phyloP scores from a whole-genome alignment of 495 filamentous ascomycete genomes.

The Penicillium maclennaniae region DNA sequence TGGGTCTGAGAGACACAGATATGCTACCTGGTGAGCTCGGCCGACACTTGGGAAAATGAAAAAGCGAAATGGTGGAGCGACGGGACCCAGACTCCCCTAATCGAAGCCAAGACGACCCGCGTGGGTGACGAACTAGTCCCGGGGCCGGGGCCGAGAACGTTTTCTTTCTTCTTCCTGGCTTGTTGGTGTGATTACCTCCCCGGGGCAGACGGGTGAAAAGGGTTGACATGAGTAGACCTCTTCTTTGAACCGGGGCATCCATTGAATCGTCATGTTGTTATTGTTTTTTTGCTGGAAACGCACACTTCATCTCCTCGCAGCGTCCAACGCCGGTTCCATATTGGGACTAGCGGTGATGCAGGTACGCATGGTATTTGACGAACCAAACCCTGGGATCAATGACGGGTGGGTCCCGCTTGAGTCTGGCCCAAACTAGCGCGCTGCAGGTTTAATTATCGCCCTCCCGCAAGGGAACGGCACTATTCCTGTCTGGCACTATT shows the following conservation, averaged over 20 bases:
- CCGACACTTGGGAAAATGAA: conserved; percentile 8
- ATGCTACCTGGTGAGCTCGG: conserved; percentile 1
- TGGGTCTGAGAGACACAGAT: conserved; percentile 1
- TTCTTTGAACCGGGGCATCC: too few relatives aligned
- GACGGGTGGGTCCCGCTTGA: conserved; percentile 8
- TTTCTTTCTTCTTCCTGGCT: background rate
- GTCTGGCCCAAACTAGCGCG: conserved; percentile 7
- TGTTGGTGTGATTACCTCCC: background rate
- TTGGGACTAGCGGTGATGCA: conserved; percentile 14
- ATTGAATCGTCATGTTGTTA: background rate
- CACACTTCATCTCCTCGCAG: background rate
- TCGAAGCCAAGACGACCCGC: conserved; percentile 25
- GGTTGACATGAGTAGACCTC: too few relatives aligned
- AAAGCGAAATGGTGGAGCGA: conserved; percentile 16
- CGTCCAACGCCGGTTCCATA: background rate
- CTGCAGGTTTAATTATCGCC: conserved; percentile 10
- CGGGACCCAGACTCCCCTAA: conserved; percentile 23
- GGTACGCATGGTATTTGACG: conserved; percentile 14
- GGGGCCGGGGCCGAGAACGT: conserved; percentile 10
- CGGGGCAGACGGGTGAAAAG: background rate
- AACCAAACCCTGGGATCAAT: background rate
- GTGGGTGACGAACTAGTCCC: conserved; percentile 22
- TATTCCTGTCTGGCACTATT: background rate
- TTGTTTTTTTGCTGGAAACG: background rate
- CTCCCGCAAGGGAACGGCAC: background rate